phyloP scores from a whole-genome alignment of 345 rosid genomes.

The Murraya paniculata region DNA sequence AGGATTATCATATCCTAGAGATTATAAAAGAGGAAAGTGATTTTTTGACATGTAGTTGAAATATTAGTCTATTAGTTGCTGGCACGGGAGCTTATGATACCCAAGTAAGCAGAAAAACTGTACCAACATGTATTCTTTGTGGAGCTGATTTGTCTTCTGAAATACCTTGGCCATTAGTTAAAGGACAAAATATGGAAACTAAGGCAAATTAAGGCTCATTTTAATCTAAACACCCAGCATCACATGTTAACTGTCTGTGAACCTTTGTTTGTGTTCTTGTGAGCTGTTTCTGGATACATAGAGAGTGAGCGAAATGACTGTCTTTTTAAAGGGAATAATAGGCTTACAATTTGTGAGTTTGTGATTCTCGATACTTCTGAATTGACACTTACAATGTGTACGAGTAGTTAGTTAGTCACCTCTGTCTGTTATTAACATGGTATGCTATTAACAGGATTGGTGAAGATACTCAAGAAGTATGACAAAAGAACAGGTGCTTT shows the following conservation, averaged over 20 bases:
- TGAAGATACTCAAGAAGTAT: conserved; percentile 87
- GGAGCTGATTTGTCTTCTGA: background rate
- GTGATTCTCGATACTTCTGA: background rate
- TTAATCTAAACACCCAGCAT: background rate
- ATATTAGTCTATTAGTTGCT: background rate
- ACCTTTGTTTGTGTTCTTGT: background rate
- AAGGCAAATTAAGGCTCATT: background rate
- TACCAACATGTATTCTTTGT: background rate
- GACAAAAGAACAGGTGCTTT: conserved; percentile 95
- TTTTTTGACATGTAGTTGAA: background rate
- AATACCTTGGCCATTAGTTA: background rate
- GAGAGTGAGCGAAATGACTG: background rate
- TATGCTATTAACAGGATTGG: conserved; percentile 55
- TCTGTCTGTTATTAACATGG: background rate
- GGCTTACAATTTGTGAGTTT: background rate
- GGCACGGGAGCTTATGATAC: background rate
- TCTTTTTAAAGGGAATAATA: background rate
- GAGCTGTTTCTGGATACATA: background rate
- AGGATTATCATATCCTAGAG: background rate
- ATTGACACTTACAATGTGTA: background rate
- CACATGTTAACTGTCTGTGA: background rate
- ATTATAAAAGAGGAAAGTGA: background rate
- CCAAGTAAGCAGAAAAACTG: background rate
- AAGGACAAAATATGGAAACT: background rate
- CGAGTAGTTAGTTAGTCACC: background rate